Base-by-base conservation (phyloP, 2,329 filamentous ascomycete genomes). In the Ophiostoma montium region DNA sequence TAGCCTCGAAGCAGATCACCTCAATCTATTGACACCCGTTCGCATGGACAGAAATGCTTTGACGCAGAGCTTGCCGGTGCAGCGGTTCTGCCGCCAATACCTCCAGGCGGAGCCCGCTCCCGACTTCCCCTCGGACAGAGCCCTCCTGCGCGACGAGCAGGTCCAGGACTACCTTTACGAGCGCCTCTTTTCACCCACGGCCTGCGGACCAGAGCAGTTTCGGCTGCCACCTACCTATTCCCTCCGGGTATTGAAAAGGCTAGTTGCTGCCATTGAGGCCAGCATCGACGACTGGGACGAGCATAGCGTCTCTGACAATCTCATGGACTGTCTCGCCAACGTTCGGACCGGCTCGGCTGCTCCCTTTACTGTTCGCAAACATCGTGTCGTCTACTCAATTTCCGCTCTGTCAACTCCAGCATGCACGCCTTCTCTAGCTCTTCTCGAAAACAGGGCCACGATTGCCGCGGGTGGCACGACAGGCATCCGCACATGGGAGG, bases 201-300 rank as follows among this genome's bases (percentile, higher is more conserved):
- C 48, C 10, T 30, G 19, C 7, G 23, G 12, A 3, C 23, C 33
- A 15, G 12, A n/a, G 45, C 63, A 67, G 46, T 73, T 75, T 57
- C 67, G 75, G 8, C 84, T 84, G 16, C 82, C 85, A 8, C 67
- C 71, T 18, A 69, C 80, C 47, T 94, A 94, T 60, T 78, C 80
- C 56, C 64, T 83, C 15, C 75, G 78, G 52, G 75, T 86, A 1
- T 65, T 95, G 47, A 95, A 94, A 62, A 69, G 78, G 54, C 70
- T 95, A 32, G 67, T 87, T 12, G 65, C 70, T 8, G 75, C 70
- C 50, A 80, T 95, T 47, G 86, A 95, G 63, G 67, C 71, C 30
- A 76, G 82, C 32, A 86, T 94, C 44, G 71, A 77, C 50, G 80
- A 95, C 62, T 89, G 87, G 64, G 85, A 95, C 57, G 73, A 86